phyloP scores from a whole-genome alignment of 768 basidiomycete genomes.

The Chiua virens region DNA sequence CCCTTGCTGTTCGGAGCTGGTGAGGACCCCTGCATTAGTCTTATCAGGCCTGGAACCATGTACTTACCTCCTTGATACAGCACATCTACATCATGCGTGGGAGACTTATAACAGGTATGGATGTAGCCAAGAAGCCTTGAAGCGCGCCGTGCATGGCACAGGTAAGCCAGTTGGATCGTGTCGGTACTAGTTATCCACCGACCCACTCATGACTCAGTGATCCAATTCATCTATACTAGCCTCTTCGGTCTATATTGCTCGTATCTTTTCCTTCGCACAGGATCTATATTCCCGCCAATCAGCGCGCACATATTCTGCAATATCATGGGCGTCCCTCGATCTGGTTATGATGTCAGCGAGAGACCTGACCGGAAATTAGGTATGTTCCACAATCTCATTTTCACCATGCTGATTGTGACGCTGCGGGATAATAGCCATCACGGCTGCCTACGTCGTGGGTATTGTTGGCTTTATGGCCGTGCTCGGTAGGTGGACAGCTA shows the following conservation, averaged over 20 bases:
- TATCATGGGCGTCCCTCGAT: constrained; percentile 85
- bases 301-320: constrained; percentile 91
- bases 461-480: constrained; percentile 55
- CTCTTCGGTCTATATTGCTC: constrained; percentile 88
- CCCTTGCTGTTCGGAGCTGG: constrained; percentile 90
- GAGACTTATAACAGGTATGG: constrained; percentile 81
- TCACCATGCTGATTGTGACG: constrained; percentile 8
- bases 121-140: constrained; percentile 58
- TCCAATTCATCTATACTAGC: constrained; percentile 90
- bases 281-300: constrained; percentile 77
- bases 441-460: constrained; percentile 55
- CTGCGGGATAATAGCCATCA: constrained; percentile 46
- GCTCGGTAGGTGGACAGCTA: constrained; percentile 52
- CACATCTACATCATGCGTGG: constrained; percentile 91
- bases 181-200: constrained; percentile 4
- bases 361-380: constrained; percentile 53
- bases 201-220: constrained; percentile 47
- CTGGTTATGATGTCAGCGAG: constrained; percentile 51
- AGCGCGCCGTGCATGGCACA: constrained; percentile 55
- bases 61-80: constrained; percentile 38
- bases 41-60: neutral
- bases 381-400: constrained; percentile 35
- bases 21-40: constrained; percentile 34
- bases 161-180: constrained; percentile 39
- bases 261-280: constrained; percentile 84